Percentiles rank a stretch among this genome's conserved stretches.
phyloP scores from a whole-genome alignment of 1,284 basidiomycete genomes.

The Mycosarcoma mackinlayi region DNA sequence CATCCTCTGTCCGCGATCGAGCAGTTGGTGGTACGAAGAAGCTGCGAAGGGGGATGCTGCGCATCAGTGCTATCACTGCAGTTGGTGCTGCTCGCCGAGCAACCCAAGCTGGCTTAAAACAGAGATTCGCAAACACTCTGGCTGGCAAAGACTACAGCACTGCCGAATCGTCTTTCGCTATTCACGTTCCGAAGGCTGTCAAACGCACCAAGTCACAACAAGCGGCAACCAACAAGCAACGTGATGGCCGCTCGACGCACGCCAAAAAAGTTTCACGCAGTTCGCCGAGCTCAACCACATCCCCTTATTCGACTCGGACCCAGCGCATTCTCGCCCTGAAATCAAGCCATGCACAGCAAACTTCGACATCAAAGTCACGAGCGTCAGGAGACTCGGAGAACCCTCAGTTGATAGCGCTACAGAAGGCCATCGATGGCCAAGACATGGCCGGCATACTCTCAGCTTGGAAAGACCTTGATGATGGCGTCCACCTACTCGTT shows the following conservation, averaged over 20 bases:
- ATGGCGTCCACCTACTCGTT: not conserved
- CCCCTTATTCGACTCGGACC: not conserved
- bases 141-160: slow-evolving; percentile 14
- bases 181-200: slow-evolving; percentile 23
- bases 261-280: not conserved
- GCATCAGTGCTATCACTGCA: slow-evolving; percentile 18
- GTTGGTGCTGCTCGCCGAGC: slow-evolving; percentile 18
- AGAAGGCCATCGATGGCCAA: slow-evolving; percentile 29
- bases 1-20: too few relatives aligned
- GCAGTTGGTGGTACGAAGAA: too few relatives aligned
- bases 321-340: slow-evolving; percentile 21
- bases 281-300: not conserved
- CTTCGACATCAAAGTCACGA: not conserved
- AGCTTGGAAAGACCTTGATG: slow-evolving; percentile 11
- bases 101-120: slow-evolving; percentile 7
- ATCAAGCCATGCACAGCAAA: not conserved
- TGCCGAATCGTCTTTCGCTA: slow-evolving; percentile 16
- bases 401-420: not conserved
- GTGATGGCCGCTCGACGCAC: not conserved
- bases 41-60: slow-evolving; percentile 27
- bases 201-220: not conserved
- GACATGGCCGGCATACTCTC: slow-evolving; percentile 10
- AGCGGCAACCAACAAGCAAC: not conserved
- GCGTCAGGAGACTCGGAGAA: not conserved
- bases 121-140: not conserved